These are phyloP conservation scores for Saccharomyces pastorianus DNA, from an alignment of 1,139 yeast genomes.

Conservation along the genomic window DNA sequence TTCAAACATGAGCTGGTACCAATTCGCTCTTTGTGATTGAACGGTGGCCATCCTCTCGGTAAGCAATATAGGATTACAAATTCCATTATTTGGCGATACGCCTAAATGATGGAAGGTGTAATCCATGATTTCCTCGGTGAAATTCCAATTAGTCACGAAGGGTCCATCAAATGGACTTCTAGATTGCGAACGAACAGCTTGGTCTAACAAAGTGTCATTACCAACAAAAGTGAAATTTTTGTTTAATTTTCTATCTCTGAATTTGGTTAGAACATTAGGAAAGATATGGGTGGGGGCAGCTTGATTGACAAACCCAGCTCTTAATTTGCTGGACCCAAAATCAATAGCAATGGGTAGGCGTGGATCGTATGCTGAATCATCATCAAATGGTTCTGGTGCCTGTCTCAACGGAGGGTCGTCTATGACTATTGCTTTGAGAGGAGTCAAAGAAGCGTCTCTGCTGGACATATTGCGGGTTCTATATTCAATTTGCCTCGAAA, in stretches of 20 bases:
- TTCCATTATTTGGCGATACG: slow-evolving; percentile 42
- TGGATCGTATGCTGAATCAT: slow-evolving; percentile 40
- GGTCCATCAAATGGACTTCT: slow-evolving; percentile 84
- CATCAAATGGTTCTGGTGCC: slow-evolving; percentile 42
- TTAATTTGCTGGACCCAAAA: slow-evolving; percentile 61
- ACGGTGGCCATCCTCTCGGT: slow-evolving; percentile 72
- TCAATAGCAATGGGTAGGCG: slow-evolving; percentile 75
- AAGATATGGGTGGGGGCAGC: slow-evolving; percentile 55
- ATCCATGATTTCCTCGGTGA: slow-evolving; percentile 72
- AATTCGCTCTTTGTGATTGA: slow-evolving; percentile 55
- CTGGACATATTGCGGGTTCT: slow-evolving; percentile 12
- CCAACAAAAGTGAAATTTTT: slow-evolving; percentile 70
- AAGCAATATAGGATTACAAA: slow-evolving; percentile 76
- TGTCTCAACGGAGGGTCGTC: slow-evolving; percentile 39
- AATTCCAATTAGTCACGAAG: slow-evolving; percentile 86
- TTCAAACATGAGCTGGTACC: slow-evolving; percentile 80
- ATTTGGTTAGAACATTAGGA: slow-evolving; percentile 63
- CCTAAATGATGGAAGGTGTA: slow-evolving; percentile 75
- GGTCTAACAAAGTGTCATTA: slow-evolving; percentile 68
- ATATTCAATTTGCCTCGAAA: background rate
- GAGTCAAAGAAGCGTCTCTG: slow-evolving; percentile 34
- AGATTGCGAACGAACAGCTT: slow-evolving; percentile 57
- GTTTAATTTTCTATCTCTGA: slow-evolving; percentile 66
- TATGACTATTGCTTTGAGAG: slow-evolving; percentile 44
- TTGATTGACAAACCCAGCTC: slow-evolving; percentile 61